A percentile compares a stretch with the other conserved stretches of the same genome.
These are phyloP conservation scores for Rhododendron kiyosumense DNA, from an alignment of 148 eudicot species.

Conservation along the genomic window DNA sequence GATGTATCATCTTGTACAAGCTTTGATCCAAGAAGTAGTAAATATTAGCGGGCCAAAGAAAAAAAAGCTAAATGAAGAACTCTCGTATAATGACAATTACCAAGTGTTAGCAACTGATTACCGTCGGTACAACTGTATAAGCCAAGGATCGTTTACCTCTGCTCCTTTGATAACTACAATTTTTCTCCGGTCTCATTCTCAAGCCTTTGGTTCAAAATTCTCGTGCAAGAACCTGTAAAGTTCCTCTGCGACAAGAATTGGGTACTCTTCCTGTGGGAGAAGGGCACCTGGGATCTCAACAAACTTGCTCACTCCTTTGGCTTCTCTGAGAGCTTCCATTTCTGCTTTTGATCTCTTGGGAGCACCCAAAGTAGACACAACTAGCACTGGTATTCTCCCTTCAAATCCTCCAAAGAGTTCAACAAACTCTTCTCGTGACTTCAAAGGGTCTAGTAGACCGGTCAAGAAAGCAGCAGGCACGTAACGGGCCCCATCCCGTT, in stretches of 20 bases:
- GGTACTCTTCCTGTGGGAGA: conserved; percentile 94
- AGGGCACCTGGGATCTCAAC: conserved; percentile 95
- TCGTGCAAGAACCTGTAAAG: conserved; percentile 66
- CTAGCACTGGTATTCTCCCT: conserved; percentile 60
- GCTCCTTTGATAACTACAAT: not conserved
- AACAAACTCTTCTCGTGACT: conserved; percentile 70
- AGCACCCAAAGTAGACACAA: conserved; percentile 56
- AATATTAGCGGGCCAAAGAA: not conserved
- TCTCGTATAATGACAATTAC: not conserved
- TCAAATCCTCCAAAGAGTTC: conserved; percentile 57
- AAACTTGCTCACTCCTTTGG: conserved; percentile 72
- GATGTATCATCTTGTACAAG: not conserved
- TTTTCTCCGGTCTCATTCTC: not conserved
- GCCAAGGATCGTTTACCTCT: not conserved
- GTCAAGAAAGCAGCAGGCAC: conserved; percentile 98
- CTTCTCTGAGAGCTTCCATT: conserved; percentile 85
- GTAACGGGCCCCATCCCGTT: conserved; percentile 82
- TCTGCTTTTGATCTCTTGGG: conserved; percentile 97
- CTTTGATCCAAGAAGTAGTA: not conserved
- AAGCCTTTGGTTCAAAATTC: conserved; percentile 24
- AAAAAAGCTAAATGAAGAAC: not conserved
- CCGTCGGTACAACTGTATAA: not conserved
- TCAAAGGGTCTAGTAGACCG: conserved; percentile 82
- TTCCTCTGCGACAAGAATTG: conserved; percentile 64
- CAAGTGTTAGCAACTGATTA: not conserved